phyloP scores from a whole-genome alignment of 768 basidiomycete genomes.

The Lactarius hengduanensis region DNA sequence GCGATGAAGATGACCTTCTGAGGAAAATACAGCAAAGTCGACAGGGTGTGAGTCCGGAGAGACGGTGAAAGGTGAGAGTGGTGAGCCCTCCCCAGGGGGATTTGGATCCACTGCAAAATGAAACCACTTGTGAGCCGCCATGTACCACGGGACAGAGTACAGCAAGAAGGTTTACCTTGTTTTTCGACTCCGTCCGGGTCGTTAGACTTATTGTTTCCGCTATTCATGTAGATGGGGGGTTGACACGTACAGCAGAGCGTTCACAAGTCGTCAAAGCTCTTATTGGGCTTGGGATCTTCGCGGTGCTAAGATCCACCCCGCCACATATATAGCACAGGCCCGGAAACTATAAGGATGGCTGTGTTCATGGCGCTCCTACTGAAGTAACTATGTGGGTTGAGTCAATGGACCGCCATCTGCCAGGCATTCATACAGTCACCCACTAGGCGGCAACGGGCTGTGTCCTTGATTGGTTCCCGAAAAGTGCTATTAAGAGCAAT shows the following conservation, averaged over 20 bases:
- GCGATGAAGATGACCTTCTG: background rate
- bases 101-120: background rate
- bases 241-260: conserved; percentile 13
- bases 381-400: background rate
- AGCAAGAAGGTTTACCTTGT: background rate
- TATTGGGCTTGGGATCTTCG: background rate
- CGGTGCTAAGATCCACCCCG: background rate
- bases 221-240: background rate
- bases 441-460: background rate
- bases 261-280: background rate
- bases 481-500: conserved; percentile 2
- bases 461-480: background rate
- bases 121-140: background rate
- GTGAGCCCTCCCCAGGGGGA: background rate
- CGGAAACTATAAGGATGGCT: background rate
- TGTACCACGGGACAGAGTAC: background rate
- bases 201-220: background rate
- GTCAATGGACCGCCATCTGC: conserved; percentile 6
- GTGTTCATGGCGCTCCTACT: background rate
- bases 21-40: background rate
- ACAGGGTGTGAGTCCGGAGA: background rate
- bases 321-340: background rate
- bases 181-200: background rate
- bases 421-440: background rate
- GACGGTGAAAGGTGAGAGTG: background rate